Conservation (phyloP, 2,329 filamentous ascomycete species). For the Polychaeton citri region DNA sequence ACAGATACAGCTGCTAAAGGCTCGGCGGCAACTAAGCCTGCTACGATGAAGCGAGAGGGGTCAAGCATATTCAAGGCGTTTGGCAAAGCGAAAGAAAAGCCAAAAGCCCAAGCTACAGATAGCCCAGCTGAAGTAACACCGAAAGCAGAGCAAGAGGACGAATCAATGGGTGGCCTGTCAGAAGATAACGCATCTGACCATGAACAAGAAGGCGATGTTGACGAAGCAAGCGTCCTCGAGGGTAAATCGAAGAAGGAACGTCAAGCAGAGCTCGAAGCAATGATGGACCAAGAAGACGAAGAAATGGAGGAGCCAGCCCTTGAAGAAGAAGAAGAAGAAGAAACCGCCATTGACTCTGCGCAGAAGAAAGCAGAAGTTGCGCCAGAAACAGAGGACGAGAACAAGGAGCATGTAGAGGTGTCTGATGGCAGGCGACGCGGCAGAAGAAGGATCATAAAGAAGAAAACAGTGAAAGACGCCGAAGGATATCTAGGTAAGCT, state of each 20-base stretch:
- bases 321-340: slow-evolving; percentile 23
- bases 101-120: slow-evolving; percentile 35
- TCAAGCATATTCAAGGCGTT: slow-evolving; percentile 69
- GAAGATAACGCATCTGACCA: slow-evolving; percentile 39
- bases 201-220: slow-evolving; percentile 40
- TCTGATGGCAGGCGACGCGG: slow-evolving; percentile 59
- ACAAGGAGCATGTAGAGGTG: slow-evolving; percentile 35
- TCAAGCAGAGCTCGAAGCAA: slow-evolving; percentile 52
- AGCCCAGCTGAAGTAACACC: slow-evolving; percentile 18
- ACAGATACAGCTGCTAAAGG: slow-evolving; percentile 14
- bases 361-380: slow-evolving; percentile 5
- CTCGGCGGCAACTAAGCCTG: slow-evolving; percentile 24
- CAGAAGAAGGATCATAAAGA: slow-evolving; percentile 70
- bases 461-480: slow-evolving; percentile 74
- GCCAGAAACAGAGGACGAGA: slow-evolving; percentile 6
- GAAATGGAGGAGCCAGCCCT: slow-evolving; percentile 43
- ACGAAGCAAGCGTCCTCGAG: slow-evolving; percentile 11
- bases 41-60: slow-evolving; percentile 43
- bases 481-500: slow-evolving; percentile 74
- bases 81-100: slow-evolving; percentile 45
- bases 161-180: slow-evolving; percentile 22
- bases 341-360: slow-evolving; percentile 22
- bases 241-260: slow-evolving; percentile 44
- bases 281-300: slow-evolving; percentile 57
- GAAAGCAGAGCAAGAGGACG: slow-evolving; percentile 17